These are phyloP conservation scores for Acorus calamus DNA, from an alignment of 106 monocot genomes.

Conservation along the genomic window DNA sequence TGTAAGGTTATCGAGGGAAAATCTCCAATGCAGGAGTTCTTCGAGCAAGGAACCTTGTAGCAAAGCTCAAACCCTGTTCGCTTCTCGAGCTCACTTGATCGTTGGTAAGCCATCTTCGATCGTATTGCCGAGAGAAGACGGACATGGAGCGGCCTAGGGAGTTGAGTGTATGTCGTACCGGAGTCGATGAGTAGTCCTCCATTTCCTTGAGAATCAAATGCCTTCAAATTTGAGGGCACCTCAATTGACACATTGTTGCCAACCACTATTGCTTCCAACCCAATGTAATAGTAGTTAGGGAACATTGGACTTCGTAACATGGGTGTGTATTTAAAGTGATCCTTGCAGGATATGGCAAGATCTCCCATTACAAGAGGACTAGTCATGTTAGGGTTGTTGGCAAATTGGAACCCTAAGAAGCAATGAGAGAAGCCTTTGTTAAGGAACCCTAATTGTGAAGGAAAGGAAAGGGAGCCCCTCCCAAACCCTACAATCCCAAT, in stretches of 20 bases:
- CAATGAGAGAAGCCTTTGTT: conserved; percentile 36
- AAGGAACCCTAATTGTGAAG: conserved; percentile 26
- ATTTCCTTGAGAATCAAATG: conserved; percentile 15
- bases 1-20: conserved; percentile 9
- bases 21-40: background rate
- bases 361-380: conserved; percentile 26
- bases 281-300: conserved; percentile 29
- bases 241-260: background rate
- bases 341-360: conserved; percentile 20
- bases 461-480: conserved; percentile 22
- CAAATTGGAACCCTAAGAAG: conserved; percentile 25
- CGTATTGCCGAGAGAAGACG: conserved; percentile 1
- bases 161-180: conserved; percentile 31
- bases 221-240: conserved; percentile 10
- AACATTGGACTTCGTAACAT: conserved; percentile 16
- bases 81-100: conserved; percentile 15
- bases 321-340: conserved; percentile 19
- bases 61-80: conserved; percentile 30
- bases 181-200: conserved; percentile 29
- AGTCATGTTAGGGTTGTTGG: conserved; percentile 21
- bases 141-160: conserved; percentile 17
- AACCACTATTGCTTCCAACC: conserved; percentile 19
- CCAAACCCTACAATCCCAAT: conserved; percentile 31
- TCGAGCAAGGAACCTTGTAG: conserved; percentile 13
- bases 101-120: conserved; percentile 8